Conservation (phyloP, 768 basidiomycete species). For the Sarcodon sp. region DNA sequence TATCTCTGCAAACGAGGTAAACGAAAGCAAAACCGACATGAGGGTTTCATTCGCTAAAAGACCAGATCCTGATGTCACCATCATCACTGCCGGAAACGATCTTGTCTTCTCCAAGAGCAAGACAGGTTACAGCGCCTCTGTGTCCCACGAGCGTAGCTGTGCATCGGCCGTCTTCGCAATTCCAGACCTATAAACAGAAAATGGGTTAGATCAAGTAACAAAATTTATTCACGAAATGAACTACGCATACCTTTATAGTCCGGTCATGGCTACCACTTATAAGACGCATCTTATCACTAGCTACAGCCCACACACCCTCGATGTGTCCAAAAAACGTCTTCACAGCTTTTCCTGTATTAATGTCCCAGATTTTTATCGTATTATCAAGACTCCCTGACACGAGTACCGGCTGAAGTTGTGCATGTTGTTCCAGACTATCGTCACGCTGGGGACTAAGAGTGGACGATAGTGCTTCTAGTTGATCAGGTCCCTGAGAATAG, state of each 20-base stretch:
- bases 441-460: background rate
- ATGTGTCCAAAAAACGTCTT: conserved; percentile 94
- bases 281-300: conserved; percentile 81
- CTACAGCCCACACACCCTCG: conserved; percentile 96
- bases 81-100: conserved; percentile 96
- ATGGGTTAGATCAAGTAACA: conserved; percentile 1
- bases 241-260: conserved; percentile 76
- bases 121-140: conserved; percentile 84
- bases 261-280: conserved; percentile 92
- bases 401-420: conserved; percentile 43
- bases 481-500: background rate
- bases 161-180: conserved; percentile 77
- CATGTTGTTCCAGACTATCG: background rate
- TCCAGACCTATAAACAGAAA: conserved; percentile 62
- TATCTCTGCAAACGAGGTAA: background rate
- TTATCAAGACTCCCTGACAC: conserved; percentile 90
- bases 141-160: conserved; percentile 88
- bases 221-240: background rate
- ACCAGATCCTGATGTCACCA: conserved; percentile 77
- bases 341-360: conserved; percentile 67
- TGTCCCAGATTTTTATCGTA: conserved; percentile 93
- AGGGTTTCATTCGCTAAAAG: conserved; percentile 11
- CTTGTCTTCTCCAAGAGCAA: conserved; percentile 87
- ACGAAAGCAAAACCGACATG: background rate
- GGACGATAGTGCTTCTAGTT: background rate